Evolutionary conservation across 805 yeast species (phyloP), one percentile per base, ranked within the genome.

Genomic region (Starmerella vaccinii): DNA sequence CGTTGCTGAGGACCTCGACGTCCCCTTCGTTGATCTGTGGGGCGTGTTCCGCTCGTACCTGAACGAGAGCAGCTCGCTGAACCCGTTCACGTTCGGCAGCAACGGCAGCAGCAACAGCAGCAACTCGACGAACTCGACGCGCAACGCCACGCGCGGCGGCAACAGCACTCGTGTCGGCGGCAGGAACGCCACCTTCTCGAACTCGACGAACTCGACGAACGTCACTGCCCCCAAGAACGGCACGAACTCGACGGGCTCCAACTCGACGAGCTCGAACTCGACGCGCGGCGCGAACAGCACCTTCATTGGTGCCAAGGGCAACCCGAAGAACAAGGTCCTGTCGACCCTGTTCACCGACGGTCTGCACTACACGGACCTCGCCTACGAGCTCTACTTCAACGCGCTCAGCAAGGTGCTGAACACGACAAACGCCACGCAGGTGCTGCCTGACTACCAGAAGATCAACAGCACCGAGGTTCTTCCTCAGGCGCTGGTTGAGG

Each of bases 21-120:
- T 82, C 0, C 82, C 88, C 1, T 77, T 76, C 52, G 70, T 86
- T 4, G 76, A 82, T 57, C 60, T 82, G 30, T 75, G 78, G 70
- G 54, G 67, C 3, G 68, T 67, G 1, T 74, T 81, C 56, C 59
- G 29, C 62, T 63, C 67, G 48, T 67, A 70, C 3, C 65, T 66
- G 3, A 72, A 72, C 39, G 73, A 75, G 74, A 57, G 58, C 6
- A 68, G 70, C 1, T 63, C 59, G n/a, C 52, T 46, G 13, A 59
- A 59, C 34, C 55, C 59, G n/a, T 38, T 38, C 35, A 18, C 59
- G 18, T 35, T 38, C 35, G 41, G 21, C 38, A 29, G 27, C 23
- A 23, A n/a, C 37, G 12, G 38, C 32, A 27, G 34, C n/a, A 32
- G 30, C 27, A 26, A 41, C 37, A 19, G 39, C 27, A 26, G 32